Evolutionary conservation across 352 stramenopile species (phyloP), one percentile per base, ranked within the genome.

Genomic region (Phytophthora quininea): DNA sequence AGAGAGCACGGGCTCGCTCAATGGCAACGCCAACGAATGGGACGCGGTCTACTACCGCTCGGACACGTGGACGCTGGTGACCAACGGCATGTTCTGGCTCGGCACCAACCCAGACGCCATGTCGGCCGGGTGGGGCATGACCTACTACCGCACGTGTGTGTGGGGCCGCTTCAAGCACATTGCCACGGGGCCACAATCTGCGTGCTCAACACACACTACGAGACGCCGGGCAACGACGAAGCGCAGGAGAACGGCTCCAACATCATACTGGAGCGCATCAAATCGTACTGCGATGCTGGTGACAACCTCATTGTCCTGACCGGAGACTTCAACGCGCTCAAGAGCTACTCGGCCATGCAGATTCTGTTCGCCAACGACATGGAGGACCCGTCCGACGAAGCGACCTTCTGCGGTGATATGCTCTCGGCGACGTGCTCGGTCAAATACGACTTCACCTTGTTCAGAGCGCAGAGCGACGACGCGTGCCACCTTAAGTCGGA

Each of bases 141-240:
- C 55, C 31, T 92, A 93, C 66, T 91, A 91, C 63, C 84, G 86
- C 12, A 90, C 83, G 24, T 84, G 71, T 45, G 79, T 89, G 15
- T 91, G 77, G 71, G 86, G 77, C 3, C 86, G 86, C 48, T 95
- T 95, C 71, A 54, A 92, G 59, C 82, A 93, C 65, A 80, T 80
- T 50, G 58, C 56, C n/a, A 86, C 76, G 1, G 81, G 14, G 64
- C 82, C 12, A 91, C 80, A 0, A 83, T 90, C 1, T 95, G 86
- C 33, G 66, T 95, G 14, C 55, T 93, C 32, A 95, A 95, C 69
- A 93, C 86, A 45, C 86, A 93, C 76, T 95, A 90, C 64, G 86
- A 95, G 71, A 95, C 83, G 2, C 84, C 82, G 15, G 86, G 86
- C 4, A 91, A 92, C 19, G 76, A 92, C 33, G 74, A 88, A 45